phyloP scores from a whole-genome alignment of 805 yeast species.

The Groenewaldozyma tartarivorans region DNA sequence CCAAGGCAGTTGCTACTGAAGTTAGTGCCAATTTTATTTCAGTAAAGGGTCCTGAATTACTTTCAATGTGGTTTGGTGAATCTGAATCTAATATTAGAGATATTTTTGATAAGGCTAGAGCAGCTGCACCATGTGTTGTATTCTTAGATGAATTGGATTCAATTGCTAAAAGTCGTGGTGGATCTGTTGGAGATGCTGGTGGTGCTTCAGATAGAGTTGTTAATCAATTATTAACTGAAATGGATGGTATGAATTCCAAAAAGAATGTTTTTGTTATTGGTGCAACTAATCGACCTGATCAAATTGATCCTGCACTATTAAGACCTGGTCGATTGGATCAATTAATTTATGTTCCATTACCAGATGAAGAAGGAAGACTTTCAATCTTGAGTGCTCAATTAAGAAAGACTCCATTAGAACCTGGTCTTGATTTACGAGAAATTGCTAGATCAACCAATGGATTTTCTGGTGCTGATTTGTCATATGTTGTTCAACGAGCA shows the following conservation, averaged over 20 bases:
- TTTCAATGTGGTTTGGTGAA: constrained; percentile 98
- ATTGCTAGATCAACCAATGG: constrained; percentile 95
- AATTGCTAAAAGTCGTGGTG: constrained; percentile 95
- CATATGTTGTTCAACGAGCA: constrained; percentile 94
- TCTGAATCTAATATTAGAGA: constrained; percentile 94
- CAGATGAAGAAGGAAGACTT: constrained; percentile 89
- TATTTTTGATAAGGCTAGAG: constrained; percentile 89
- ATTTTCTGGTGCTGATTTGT: constrained; percentile 98
- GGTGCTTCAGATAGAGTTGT: constrained; percentile 98
- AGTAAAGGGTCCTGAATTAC: constrained; percentile 92
- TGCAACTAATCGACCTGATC: constrained; percentile 99
- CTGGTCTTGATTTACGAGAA: constrained; percentile 80
- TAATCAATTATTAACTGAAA: constrained; percentile 86
- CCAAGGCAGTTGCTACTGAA: constrained; percentile 98
- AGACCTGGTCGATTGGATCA: constrained; percentile 99
- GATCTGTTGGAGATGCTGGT: constrained; percentile 33
- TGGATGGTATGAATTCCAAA: constrained; percentile 99
- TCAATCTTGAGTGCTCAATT: constrained; percentile 92
- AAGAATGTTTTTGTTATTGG: constrained; percentile 98
- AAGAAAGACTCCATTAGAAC: constrained; percentile 97
- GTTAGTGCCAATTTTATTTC: constrained; percentile 97
- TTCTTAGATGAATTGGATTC: constrained; percentile 97
- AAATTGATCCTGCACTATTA: constrained; percentile 95
- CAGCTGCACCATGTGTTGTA: constrained; percentile 98
- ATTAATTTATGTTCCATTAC: constrained; percentile 95